phyloP scores from a whole-genome alignment of 1,284 basidiomycete species.

The Heterobasidion occidentale region DNA sequence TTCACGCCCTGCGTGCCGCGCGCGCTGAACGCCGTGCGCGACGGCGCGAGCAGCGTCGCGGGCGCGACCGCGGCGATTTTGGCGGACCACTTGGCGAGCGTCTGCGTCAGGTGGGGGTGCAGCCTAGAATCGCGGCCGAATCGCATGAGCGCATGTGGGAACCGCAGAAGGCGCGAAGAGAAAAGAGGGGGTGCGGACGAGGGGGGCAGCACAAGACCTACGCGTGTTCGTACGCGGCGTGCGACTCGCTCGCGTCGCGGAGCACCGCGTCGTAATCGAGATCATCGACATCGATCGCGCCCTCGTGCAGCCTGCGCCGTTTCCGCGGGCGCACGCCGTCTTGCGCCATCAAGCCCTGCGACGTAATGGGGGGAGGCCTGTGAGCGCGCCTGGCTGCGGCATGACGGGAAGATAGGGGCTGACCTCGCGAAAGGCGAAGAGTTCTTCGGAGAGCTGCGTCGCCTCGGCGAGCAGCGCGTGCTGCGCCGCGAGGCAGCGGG shows the following conservation, averaged over 20 bases:
- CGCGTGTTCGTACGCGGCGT: conserved; percentile 47
- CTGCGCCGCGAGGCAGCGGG: conserved; percentile 18
- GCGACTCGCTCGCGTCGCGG: conserved; percentile 32
- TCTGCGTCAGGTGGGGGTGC: conserved; percentile 66
- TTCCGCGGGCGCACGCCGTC: conserved; percentile 12
- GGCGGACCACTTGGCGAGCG: conserved; percentile 85
- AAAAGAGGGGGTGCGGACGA: neutral
- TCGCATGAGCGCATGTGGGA: neutral
- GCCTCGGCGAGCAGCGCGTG: conserved; percentile 52
- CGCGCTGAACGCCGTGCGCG: conserved; percentile 54
- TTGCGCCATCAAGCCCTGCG: conserved; percentile 10
- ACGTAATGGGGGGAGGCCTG: neutral
- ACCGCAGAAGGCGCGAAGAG: neutral
- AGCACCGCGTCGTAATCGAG: conserved; percentile 9
- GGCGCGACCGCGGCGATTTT: conserved; percentile 89
- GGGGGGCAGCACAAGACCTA: conserved; percentile 23
- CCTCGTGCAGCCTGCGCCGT: conserved; percentile 10
- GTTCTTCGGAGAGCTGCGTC: conserved; percentile 49
- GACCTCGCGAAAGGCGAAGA: conserved; percentile 65
- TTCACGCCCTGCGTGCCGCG: conserved; percentile 33
- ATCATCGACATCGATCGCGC: conserved; percentile 10
- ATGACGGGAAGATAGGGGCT: conserved; percentile 10
- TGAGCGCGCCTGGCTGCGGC: neutral
- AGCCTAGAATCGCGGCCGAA: conserved; percentile 28
- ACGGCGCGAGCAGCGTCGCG: conserved; percentile 62